Conservation (phyloP, 164 flowering plant genomes). For the Vitis riparia region DNA sequence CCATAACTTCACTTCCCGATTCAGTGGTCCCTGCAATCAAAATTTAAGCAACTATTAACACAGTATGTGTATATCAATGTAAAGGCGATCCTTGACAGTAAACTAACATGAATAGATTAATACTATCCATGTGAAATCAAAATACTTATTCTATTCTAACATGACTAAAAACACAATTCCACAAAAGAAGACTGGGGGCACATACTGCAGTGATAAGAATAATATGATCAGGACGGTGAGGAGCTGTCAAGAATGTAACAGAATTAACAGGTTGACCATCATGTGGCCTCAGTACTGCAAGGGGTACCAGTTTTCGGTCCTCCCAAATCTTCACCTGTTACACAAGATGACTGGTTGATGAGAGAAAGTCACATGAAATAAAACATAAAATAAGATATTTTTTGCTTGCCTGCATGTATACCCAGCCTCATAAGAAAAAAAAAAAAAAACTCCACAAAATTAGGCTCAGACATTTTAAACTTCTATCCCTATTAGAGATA, state of each 20-base stretch:
- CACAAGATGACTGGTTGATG: neutral
- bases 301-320: slow-evolving; percentile 72
- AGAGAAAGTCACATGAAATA: neutral
- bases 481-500: too few relatives aligned
- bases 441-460: too few relatives aligned
- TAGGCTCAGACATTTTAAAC: too few relatives aligned
- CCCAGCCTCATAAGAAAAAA: too few relatives aligned
- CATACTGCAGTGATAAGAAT: slow-evolving; percentile 77
- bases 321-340: slow-evolving; percentile 95
- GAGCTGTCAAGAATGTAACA: slow-evolving; percentile 69
- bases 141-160: neutral
- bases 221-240: slow-evolving; percentile 84
- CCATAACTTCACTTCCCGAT: slow-evolving; percentile 83
- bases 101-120: neutral
- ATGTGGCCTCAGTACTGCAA: slow-evolving; percentile 71
- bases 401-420: too few relatives aligned
- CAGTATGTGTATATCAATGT: too few relatives aligned
- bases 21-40: slow-evolving; percentile 66
- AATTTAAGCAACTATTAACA: neutral
- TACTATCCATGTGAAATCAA: too few relatives aligned
- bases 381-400: neutral
- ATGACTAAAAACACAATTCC: neutral
- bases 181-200: slow-evolving; percentile 1
- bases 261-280: slow-evolving; percentile 83
- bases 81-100: neutral